phyloP scores from a whole-genome alignment of 176 grass and related monocot species.

The Bromus sterilis region DNA sequence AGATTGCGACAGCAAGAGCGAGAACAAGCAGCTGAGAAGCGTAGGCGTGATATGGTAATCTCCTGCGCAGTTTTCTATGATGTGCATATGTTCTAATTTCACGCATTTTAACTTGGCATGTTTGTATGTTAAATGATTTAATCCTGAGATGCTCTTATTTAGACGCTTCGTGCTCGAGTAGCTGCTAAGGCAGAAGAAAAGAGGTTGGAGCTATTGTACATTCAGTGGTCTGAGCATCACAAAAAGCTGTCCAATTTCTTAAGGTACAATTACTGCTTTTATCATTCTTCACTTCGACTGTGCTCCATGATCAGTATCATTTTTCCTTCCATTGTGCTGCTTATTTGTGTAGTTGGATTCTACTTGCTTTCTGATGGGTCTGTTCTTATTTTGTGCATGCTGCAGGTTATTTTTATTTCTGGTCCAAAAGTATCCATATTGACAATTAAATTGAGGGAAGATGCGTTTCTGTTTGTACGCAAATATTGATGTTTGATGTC shows the following conservation, averaged over 20 bases:
- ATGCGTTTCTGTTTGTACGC: constrained; percentile 77
- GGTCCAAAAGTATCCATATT: constrained; percentile 97
- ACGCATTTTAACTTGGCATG: neutral
- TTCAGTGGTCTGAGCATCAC: constrained; percentile 93
- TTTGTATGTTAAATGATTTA: constrained; percentile 24
- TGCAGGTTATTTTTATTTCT: constrained; percentile 99
- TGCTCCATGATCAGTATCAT: neutral
- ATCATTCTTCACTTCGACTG: neutral
- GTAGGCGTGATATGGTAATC: constrained; percentile 83
- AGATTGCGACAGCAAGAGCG: constrained; percentile 77
- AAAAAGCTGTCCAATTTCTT: constrained; percentile 97
- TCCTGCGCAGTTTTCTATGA: neutral
- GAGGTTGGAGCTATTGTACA: constrained; percentile 81
- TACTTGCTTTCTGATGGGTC: constrained; percentile 18
- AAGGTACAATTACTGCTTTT: constrained; percentile 54
- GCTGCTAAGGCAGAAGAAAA: constrained; percentile 96
- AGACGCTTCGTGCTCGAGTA: constrained; percentile 86
- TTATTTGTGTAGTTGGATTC: constrained; percentile 1
- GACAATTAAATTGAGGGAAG: constrained; percentile 98
- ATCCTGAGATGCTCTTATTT: constrained; percentile 16
- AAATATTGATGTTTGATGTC: constrained; percentile 53
- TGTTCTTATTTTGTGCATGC: constrained; percentile 25
- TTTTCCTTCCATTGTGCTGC: neutral
- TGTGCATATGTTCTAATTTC: constrained; percentile 8
- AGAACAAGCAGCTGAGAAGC: constrained; percentile 81